Evolutionary conservation across 208 protist genomes (phyloP), one percentile per base, ranked within the genome.

Genomic region (Novymonas esmeraldas): DNA sequence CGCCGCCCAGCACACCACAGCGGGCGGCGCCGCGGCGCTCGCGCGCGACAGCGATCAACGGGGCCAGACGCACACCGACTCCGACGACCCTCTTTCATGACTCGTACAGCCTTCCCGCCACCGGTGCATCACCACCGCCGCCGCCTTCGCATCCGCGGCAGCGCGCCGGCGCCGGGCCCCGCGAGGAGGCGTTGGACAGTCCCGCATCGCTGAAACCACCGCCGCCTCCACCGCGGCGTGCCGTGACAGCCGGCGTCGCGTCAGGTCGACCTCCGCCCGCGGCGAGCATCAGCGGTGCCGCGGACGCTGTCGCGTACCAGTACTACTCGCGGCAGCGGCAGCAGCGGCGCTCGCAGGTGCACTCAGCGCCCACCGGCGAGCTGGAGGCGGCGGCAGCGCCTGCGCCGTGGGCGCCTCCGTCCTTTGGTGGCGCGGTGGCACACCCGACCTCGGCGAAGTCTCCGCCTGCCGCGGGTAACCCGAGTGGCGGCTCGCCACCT

Each of bases 281-380:
- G 9, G 24, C 39, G 38, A 48, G 45, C 20, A 24, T 16, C 39
- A 34, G 26, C 39, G 24, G 44, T 13, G 41, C 45, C 38, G 56
- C 63, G 7, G 71, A 77, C 44, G 71, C 71, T n/a, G 49, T 77
- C 36, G 71, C 42, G 20, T 77, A 66, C 42, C 71, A 70, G 22
- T 71, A 71, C 71, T 77, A 70, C 50, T 28, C 54, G 11, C 67
- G 41, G 22, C 59, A 62, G 31, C 68, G 6, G 0, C 49, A 18
- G 34, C 60, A 49, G 49, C 64, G 24, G 36, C 36, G 36, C n/a
- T n/a, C n/a, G n/a, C n/a, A 68, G 38, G 24, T 14, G 22, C 42
- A 18, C 11, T 50, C 51, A 11, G 38, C 24, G 1, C 50, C 63
- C n/a, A n/a, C n/a, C n/a, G n/a, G n/a, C n/a, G 20, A 22, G 55